A percentile compares a stretch with the other conserved stretches of the same genome.
Evolutionary conservation across 805 yeast species (phyloP).

Genomic region (Metschnikowia colocasiae): DNA sequence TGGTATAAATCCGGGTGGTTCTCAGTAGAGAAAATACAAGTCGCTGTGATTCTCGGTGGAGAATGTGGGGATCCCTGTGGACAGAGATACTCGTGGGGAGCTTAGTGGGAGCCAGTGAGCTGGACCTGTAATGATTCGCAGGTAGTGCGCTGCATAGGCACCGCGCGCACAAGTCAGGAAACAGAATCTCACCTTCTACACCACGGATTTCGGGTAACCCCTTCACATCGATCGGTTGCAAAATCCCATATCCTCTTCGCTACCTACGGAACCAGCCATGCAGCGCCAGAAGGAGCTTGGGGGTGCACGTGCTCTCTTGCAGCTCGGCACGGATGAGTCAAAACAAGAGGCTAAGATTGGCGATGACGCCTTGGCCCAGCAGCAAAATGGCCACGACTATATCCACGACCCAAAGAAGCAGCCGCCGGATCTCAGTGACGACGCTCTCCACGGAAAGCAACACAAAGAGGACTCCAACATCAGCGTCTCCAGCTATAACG

Average conservation of each 20-base stretch:
- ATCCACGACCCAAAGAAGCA: not conserved
- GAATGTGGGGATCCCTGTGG: too few species aligned
- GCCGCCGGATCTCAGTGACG: not conserved
- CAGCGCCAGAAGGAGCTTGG: conserved; percentile 39
- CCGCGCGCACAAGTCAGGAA: conserved; percentile 4
- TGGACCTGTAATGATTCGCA: not conserved
- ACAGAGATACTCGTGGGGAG: too few species aligned
- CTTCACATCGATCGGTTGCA: conserved; percentile 17
- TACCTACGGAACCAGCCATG: conserved; percentile 17
- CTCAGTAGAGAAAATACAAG: too few species aligned
- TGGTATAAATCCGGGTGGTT: too few species aligned
- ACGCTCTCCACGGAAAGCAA: not conserved
- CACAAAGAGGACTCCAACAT: not conserved
- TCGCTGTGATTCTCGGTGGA: not conserved
- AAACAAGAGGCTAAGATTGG: not conserved
- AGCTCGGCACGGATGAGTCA: conserved; percentile 31
- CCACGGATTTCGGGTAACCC: conserved; percentile 20
- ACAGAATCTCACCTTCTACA: not conserved
- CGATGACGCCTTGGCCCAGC: not conserved
- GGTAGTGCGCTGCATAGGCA: not conserved
- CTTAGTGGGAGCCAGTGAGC: not conserved
- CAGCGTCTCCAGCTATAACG: not conserved
- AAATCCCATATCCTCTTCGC: conserved; percentile 4
- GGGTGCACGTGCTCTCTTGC: conserved; percentile 45
- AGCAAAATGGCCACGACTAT: not conserved